Evolutionary conservation across 371 early-diverging fungal genomes (phyloP).

Genomic region (Parasitella parasitica): DNA sequence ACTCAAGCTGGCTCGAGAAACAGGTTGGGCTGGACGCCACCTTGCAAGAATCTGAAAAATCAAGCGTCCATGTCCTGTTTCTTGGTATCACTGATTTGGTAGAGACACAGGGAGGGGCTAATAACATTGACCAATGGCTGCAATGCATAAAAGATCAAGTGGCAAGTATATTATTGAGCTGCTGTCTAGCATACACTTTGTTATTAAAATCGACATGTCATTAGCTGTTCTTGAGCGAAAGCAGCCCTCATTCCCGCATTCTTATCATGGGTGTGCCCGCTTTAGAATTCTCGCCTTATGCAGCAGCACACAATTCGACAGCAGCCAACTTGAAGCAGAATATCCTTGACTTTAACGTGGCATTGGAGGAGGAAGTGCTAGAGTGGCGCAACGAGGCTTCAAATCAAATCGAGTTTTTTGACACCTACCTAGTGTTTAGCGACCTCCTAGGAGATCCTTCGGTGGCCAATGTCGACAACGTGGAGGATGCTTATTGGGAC

Average conservation of each 20-base stretch:
- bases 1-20: slow-evolving; percentile 17
- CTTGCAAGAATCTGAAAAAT: neutral
- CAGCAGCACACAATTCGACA: slow-evolving; percentile 5
- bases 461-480: slow-evolving; percentile 29
- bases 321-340: slow-evolving; percentile 25
- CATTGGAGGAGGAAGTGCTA: slow-evolving; percentile 32
- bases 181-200: too few species aligned
- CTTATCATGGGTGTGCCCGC: slow-evolving; percentile 42
- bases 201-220: neutral
- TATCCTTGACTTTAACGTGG: slow-evolving; percentile 34
- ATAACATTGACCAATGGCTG: slow-evolving; percentile 16
- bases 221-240: slow-evolving; percentile 20
- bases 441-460: slow-evolving; percentile 36
- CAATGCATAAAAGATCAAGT: slow-evolving; percentile 32
- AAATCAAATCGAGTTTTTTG: slow-evolving; percentile 19
- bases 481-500: slow-evolving; percentile 50
- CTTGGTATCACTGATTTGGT: slow-evolving; percentile 38
- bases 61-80: slow-evolving; percentile 34
- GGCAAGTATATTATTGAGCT: slow-evolving; percentile 11
- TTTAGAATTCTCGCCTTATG: slow-evolving; percentile 40
- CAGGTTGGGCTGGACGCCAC: slow-evolving; percentile 1
- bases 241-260: slow-evolving; percentile 21
- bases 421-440: slow-evolving; percentile 33
- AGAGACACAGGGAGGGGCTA: slow-evolving; percentile 18
- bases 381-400: slow-evolving; percentile 21